Evolutionary conservation across 306 rosid genomes (phyloP).

Genomic region (Neltuma alba): DNA sequence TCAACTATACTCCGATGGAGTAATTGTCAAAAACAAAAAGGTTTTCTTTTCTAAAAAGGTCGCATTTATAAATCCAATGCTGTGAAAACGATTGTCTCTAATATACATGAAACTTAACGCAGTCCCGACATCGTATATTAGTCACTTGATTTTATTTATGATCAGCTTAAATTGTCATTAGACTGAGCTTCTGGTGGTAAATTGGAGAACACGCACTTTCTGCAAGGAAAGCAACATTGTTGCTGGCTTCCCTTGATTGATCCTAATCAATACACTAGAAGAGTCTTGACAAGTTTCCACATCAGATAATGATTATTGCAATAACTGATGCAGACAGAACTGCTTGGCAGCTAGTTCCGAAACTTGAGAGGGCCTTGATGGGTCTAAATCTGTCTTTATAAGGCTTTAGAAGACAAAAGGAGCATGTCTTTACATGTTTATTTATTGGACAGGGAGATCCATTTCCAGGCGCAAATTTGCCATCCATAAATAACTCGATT

Average conservation of each 20-base stretch:
- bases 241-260: background rate
- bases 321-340: slow-evolving; percentile 22
- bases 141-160: background rate
- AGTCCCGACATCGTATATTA: background rate
- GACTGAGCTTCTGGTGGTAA: background rate
- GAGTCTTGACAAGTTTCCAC: background rate
- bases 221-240: slow-evolving; percentile 29
- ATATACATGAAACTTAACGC: background rate
- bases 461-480: slow-evolving; percentile 33
- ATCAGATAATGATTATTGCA: slow-evolving; percentile 9
- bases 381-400: slow-evolving; percentile 42
- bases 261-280: background rate
- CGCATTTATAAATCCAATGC: background rate
- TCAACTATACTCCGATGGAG: background rate
- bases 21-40: background rate
- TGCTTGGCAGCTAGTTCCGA: slow-evolving; percentile 14
- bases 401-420: slow-evolving; percentile 49
- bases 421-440: slow-evolving; percentile 67
- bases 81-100: background rate
- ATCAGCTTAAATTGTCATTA: background rate
- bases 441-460: slow-evolving; percentile 32
- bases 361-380: slow-evolving; percentile 23
- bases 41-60: background rate
- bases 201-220: slow-evolving; percentile 15
- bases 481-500: no score